A percentile compares a stretch with the other conserved stretches of the same genome.
phyloP scores from a whole-genome alignment of 306 rosid species.

The Luffa aegyptiaca region DNA sequence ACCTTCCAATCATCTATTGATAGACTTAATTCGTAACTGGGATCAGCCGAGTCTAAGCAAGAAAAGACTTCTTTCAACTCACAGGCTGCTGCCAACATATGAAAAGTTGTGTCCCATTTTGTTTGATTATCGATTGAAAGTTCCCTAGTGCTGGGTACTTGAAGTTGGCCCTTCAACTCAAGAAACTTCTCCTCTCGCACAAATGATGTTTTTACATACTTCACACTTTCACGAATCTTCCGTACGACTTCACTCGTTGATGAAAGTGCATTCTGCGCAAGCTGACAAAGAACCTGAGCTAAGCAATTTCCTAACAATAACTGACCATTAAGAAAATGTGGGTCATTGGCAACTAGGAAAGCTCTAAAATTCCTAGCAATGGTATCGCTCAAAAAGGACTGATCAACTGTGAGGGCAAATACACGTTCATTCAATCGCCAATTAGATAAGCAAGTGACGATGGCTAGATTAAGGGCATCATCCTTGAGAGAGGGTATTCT shows the following conservation, averaged over 20 bases:
- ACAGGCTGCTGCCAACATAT: slow-evolving; percentile 73
- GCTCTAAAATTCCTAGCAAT: slow-evolving; percentile 47
- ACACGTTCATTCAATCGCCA: slow-evolving; percentile 73
- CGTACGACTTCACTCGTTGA: slow-evolving; percentile 35
- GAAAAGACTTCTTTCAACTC: slow-evolving; percentile 75
- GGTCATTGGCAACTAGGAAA: slow-evolving; percentile 60
- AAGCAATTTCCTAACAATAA: slow-evolving; percentile 59
- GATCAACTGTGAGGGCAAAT: slow-evolving; percentile 53
- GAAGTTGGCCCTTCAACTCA: slow-evolving; percentile 70
- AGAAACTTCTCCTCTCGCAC: slow-evolving; percentile 48
- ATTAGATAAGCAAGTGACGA: slow-evolving; percentile 55
- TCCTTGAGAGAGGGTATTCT: slow-evolving; percentile 51
- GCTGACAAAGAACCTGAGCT: slow-evolving; percentile 67
- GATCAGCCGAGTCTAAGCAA: slow-evolving; percentile 54
- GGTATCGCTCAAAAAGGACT: slow-evolving; percentile 47
- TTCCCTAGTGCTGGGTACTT: slow-evolving; percentile 49
- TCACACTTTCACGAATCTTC: slow-evolving; percentile 73
- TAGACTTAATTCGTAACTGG: slow-evolving; percentile 35
- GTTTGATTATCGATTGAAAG: slow-evolving; percentile 52
- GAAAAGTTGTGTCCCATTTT: slow-evolving; percentile 82
- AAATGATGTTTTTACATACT: slow-evolving; percentile 63
- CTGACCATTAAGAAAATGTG: slow-evolving; percentile 66
- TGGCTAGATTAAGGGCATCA: slow-evolving; percentile 42
- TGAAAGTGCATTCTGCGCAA: slow-evolving; percentile 46
- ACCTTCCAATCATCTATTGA: slow-evolving; percentile 68